Conservation (phyloP, 1,284 basidiomycete genomes). For the Cutaneotrichosporon cutaneum region DNA sequence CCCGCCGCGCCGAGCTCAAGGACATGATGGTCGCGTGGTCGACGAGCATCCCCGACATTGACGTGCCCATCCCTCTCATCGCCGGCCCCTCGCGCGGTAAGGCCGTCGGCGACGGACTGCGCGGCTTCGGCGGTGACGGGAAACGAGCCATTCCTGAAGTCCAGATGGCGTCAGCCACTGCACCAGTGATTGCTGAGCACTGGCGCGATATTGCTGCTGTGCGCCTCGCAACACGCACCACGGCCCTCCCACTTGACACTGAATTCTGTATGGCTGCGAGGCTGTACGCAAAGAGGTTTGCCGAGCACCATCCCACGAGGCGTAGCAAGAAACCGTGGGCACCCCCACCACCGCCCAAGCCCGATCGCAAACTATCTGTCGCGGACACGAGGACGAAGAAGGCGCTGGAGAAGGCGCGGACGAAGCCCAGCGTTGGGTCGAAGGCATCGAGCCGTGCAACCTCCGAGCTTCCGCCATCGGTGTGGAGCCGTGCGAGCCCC, state of each 20-base stretch:
- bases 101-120: constrained; percentile 30
- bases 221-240: constrained; percentile 20
- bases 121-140: constrained; percentile 24
- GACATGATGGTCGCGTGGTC: constrained; percentile 28
- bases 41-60: constrained; percentile 23
- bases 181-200: constrained; percentile 26
- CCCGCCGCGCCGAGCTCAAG: constrained; percentile 20
- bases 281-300: constrained; percentile 25
- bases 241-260: constrained; percentile 25
- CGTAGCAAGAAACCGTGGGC: not conserved
- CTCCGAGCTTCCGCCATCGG: not conserved
- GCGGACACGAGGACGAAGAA: no score
- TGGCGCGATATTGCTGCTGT: constrained; percentile 31
- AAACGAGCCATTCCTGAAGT: constrained; percentile 34
- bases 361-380: no score
- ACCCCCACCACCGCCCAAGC: not conserved
- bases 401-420: not conserved
- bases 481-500: not conserved
- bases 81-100: constrained; percentile 24
- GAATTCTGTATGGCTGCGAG: constrained; percentile 31
- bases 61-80: constrained; percentile 25
- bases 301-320: not conserved
- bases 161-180: constrained; percentile 30
- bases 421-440: not conserved
- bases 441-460: not conserved